Evolutionary conservation across 129 eudicot genomes (phyloP), one percentile per base, ranked within the genome.

Genomic region (Flaveria robusta): DNA sequence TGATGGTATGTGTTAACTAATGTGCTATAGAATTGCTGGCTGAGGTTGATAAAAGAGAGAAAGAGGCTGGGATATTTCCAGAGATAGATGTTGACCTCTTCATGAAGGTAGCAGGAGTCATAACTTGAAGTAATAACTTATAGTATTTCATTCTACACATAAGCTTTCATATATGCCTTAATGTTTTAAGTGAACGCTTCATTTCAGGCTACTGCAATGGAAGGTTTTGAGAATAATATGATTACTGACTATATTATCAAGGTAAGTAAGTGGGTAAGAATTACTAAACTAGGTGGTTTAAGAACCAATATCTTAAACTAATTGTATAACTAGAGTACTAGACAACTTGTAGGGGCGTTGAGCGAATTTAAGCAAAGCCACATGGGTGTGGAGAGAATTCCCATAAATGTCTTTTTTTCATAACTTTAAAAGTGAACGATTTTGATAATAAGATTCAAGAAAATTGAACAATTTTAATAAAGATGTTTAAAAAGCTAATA

Each of bases 11-110:
- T 29, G 18, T 31, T 12, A 27, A 42, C 11, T 45, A 11, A 42
- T 73, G 11, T 66, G 22, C 6, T 54, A 50, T 56, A 92, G 98
- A 90, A 43, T 88, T 90, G 63, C 75, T 90, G 47, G 81, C 79
- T 24, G 96, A 92, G 83, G 89, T 92, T 26, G 92, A 87, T 2
- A 85, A 55, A 74, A 86, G 88, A 71, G 98, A 92, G 76, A 88
- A 78, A 79, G 86, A 84, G 60, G 90, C 82, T 18, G 85, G 88
- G 10, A 83, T 85, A 63, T 72, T 81, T 42, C 96, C 94, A 10
- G 96, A 92, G 24, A 85, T 83, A 45, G 96, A 92, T 66, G 90
- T 92, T 72, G 98, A 92, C 78, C 88, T 90, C 63, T 92, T 90
- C 79, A 86, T 90, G 89, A 92, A 92, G 96, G 79, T 80, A 66